These are phyloP conservation scores for Cenococcum geophilum DNA, from an alignment of 495 filamentous ascomycete genomes.

Conservation along the genomic window DNA sequence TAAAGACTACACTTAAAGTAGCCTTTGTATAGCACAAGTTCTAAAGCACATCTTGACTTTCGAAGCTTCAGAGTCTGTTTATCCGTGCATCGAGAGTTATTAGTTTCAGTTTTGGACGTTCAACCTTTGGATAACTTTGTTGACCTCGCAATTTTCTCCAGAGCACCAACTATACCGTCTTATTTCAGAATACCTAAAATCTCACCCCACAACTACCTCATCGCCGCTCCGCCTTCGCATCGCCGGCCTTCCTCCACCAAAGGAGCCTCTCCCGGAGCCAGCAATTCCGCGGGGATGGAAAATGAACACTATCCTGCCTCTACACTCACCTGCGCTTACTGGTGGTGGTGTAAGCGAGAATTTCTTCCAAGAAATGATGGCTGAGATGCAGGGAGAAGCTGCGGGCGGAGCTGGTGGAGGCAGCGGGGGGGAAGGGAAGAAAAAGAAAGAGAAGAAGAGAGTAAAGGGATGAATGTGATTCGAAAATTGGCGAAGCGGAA, in stretches of 20 bases:
- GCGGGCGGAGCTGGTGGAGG: conserved; percentile 44
- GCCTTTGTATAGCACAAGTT: not conserved
- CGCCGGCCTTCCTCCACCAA: conserved; percentile 56
- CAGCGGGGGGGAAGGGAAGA: conserved; percentile 35
- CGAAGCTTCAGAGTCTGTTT: not conserved
- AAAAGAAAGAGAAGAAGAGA: conserved; percentile 43
- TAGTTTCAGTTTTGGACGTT: not conserved
- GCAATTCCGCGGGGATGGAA: conserved; percentile 89
- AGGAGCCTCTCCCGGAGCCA: conserved; percentile 61
- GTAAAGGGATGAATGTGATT: conserved; percentile 18
- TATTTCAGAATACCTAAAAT: conserved; percentile 64
- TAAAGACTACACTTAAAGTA: not conserved
- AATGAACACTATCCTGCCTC: conserved; percentile 72
- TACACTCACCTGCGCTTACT: conserved; percentile 80
- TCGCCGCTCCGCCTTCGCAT: conserved; percentile 60
- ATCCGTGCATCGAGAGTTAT: not conserved
- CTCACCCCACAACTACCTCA: conserved; percentile 68
- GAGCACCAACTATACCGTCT: conserved; percentile 81
- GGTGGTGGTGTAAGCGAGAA: conserved; percentile 95
- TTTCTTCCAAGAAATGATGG: conserved; percentile 96
- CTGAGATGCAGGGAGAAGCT: conserved; percentile 67
- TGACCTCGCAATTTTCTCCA: conserved; percentile 26
- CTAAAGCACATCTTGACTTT: not conserved
- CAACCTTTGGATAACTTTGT: not conserved
- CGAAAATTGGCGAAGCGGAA: too few relatives aligned